These are phyloP conservation scores for Chimonanthus salicifolius DNA, from an alignment of 164 flowering plant species.

Conservation along the genomic window DNA sequence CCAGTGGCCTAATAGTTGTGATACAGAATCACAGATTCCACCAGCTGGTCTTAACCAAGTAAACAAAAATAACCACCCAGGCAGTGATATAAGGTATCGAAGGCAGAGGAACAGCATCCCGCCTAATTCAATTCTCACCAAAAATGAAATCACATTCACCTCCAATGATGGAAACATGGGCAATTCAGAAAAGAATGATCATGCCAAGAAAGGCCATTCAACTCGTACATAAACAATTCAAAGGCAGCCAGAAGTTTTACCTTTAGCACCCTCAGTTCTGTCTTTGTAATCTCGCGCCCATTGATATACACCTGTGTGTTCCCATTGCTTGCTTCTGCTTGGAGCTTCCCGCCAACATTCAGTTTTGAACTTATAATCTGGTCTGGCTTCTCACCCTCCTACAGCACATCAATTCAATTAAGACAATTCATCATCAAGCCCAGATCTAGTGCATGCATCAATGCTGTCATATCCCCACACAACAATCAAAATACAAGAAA, in stretches of 20 bases:
- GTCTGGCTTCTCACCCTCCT: constrained; percentile 58
- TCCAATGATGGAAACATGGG: background rate
- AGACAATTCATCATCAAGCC: background rate
- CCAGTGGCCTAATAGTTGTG: background rate
- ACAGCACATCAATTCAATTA: constrained; percentile 1
- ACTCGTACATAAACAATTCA: constrained; percentile 5
- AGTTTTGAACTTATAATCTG: constrained; percentile 41
- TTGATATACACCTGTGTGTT: constrained; percentile 45
- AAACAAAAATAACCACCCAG: background rate
- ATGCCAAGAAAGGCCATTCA: background rate
- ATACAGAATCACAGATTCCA: too few species aligned
- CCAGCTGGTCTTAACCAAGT: too few species aligned
- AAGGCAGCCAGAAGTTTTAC: constrained; percentile 13
- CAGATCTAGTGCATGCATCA: too few species aligned
- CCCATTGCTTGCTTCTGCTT: constrained; percentile 42
- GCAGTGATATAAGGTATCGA: background rate
- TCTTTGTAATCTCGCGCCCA: constrained; percentile 53
- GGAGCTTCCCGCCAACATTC: constrained; percentile 51
- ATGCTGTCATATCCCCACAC: too few species aligned
- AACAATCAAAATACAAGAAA: too few species aligned
- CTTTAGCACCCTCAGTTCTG: constrained; percentile 41
- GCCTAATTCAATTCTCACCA: background rate
- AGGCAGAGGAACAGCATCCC: background rate
- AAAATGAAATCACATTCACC: background rate
- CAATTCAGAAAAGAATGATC: background rate